Conservation (phyloP, 2,329 filamentous ascomycete genomes). For the Monascus ruber region DNA sequence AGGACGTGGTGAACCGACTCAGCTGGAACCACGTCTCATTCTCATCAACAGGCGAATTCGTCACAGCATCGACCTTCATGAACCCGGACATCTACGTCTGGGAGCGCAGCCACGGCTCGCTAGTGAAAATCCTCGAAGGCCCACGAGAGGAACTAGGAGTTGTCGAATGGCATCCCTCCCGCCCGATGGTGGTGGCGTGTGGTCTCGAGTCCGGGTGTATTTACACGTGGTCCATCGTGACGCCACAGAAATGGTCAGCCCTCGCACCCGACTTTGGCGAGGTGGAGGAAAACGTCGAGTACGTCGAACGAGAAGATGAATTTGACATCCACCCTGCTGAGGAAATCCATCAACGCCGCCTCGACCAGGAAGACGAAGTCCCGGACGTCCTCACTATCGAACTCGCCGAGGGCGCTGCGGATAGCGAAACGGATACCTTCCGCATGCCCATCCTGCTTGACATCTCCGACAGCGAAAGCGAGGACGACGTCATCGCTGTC, state of each 20-base stretch:
- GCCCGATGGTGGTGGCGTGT: slow-evolving; percentile 78
- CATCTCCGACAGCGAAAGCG: slow-evolving; percentile 85
- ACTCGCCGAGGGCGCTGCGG: slow-evolving; percentile 49
- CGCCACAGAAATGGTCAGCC: slow-evolving; percentile 93
- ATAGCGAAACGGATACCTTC: slow-evolving; percentile 53
- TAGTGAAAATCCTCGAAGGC: slow-evolving; percentile 94
- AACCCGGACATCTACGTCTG: slow-evolving; percentile 98
- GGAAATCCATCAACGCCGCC: slow-evolving; percentile 78
- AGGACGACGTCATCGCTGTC: slow-evolving; percentile 67
- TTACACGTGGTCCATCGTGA: slow-evolving; percentile 92
- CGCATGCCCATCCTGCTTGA: slow-evolving; percentile 89
- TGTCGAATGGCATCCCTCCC: slow-evolving; percentile 91
- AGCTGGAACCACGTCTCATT: slow-evolving; percentile 98
- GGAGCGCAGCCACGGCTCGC: slow-evolving; percentile 84
- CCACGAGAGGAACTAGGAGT: slow-evolving; percentile 93
- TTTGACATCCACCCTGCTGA: slow-evolving; percentile 96
- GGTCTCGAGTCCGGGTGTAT: slow-evolving; percentile 87
- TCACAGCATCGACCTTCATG: slow-evolving; percentile 92
- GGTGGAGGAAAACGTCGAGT: slow-evolving; percentile 96
- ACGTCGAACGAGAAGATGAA: slow-evolving; percentile 89
- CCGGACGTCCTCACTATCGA: slow-evolving; percentile 80
- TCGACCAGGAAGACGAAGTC: slow-evolving; percentile 87
- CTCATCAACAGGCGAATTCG: slow-evolving; percentile 86
- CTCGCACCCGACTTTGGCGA: slow-evolving; percentile 94
- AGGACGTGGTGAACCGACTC: slow-evolving; percentile 88